phyloP scores from a whole-genome alignment of 2,329 filamentous ascomycete genomes.

The Aspergillus hiratsukae region DNA sequence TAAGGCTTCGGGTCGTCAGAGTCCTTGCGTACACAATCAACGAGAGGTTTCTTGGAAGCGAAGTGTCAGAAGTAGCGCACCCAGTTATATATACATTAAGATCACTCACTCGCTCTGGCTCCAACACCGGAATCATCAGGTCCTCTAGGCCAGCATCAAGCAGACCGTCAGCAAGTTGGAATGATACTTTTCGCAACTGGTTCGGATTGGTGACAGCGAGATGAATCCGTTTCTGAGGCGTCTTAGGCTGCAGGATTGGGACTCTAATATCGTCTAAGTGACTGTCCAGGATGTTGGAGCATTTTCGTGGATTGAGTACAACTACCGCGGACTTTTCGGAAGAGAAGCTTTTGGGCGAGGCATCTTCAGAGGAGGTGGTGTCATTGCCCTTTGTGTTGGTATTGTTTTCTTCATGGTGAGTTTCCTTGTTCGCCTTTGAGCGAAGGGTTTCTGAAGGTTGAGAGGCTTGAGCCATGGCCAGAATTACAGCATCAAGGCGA shows the following conservation, averaged over 20 bases:
- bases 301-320: not conserved
- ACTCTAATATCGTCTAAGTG: constrained; percentile 16
- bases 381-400: not conserved
- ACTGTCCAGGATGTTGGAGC: constrained; percentile 12
- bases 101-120: constrained; percentile 10
- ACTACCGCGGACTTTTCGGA: not conserved
- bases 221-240: not conserved
- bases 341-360: not conserved
- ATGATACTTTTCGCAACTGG: not conserved
- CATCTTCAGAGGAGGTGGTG: not conserved
- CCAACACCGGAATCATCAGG: constrained; percentile 10
- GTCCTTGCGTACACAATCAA: not conserved
- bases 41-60: not conserved
- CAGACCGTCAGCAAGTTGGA: not conserved
- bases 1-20: not conserved
- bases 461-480: not conserved
- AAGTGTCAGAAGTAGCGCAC: not conserved
- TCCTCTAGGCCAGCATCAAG: constrained; percentile 10
- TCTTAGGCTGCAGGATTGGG: constrained; percentile 9
- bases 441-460: not conserved
- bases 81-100: not conserved
- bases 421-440: not conserved
- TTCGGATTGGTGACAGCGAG: not conserved
- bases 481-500: not conserved
- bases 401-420: not conserved